Base-by-base conservation (phyloP, 768 basidiomycete genomes). In the Collybiopsis luxurians region DNA sequence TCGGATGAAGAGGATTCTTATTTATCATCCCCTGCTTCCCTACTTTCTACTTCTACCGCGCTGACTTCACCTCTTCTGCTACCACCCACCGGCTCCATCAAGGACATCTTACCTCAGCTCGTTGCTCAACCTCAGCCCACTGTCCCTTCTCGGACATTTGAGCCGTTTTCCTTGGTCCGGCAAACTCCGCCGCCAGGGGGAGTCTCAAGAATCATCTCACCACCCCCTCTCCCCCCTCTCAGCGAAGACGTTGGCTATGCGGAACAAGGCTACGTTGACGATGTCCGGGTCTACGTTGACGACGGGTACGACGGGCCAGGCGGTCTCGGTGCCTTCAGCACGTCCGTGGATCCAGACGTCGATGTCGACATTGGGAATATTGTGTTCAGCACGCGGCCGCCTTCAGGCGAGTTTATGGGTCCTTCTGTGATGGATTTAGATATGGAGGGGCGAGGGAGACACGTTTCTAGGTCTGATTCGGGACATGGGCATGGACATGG, bases 231-330 rank as follows among this genome's bases (percentile, higher is more conserved):
- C 23, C 31, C 50, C 1, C 24, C 31, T 24, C 24, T 51, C 7
- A 0, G n/a, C 34, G 51, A 39, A 53, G 53, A 54, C 24, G 43
- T 54, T 17, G 53, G 53, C 27, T 54, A 28, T 23, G 53, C 53
- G 12, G 53, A 54, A n/a, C 9, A 36, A 24, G 53, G 40, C 26
- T 54, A 43, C 26, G 40, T 54, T 23, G 53, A 54, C 12, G 53
- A 54, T 44, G n/a, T 15, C 2, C 40, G 53, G 19, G 42, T 54
- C 11, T 54, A 54, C 19, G 17, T 31, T 19, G 53, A 54, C n/a
- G 53, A 54, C 40, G 53, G 53, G n/a, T 54, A 43, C 40, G 53
- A 45, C 24, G 53, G 53, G 15, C 50, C 50, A 26, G 50, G 34
- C 15, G 50, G 50, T 38, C 36, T 51, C 31, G 38, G 50, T 51